Evolutionary conservation across 192 early-diverging fungal species (phyloP), one percentile per base, ranked within the genome.

Genomic region (Linnemannia zychae): DNA sequence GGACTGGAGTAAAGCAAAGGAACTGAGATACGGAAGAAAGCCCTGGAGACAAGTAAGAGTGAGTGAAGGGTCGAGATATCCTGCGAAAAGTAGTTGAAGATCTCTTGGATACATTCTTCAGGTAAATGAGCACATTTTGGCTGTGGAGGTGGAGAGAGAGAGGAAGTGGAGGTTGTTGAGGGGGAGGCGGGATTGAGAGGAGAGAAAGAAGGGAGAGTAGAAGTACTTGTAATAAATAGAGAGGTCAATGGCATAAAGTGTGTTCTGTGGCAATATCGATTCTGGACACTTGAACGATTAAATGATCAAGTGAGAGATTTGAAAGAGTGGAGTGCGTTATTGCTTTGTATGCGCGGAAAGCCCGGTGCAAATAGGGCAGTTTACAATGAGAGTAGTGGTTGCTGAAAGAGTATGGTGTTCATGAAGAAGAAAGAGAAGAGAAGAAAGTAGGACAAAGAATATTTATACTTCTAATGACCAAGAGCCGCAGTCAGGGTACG

Each of bases 1-100:
- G 85, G 85, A 16, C 63, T 24, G 5, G 75, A 67, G 52, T 87
- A 87, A 52, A 81, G 76, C 0, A 87, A 50, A 20, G 85, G 85
- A 20, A 81, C 34, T 9, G 85, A 65, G 36, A 87, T 81, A 31
- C 85, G 53, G 73, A 80, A 87, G 53, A 87, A 87, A 13, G 85
- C 67, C 28, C 28, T 79, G 16, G 85, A 87, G 66, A 79, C 76
- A 1, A 77, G 72, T 3, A 81, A 22, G 11, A 87, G 67, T 1
- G 75, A 60, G 57, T 87, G 79, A 5, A 87, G 76, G 1, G 79
- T 53, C 0, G 72, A 71, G 70, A 81, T 31, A 28, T 87, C 85
- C 16, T 49, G 48, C 1, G 71, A 11, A 46, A 87, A 68, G 57
- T 75, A 44, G 15, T 73, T 63, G 76, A 85, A 79, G 72, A 85